Conservation (phyloP, 2,329 filamentous ascomycete genomes). For the Orbilia ellipsospora region DNA sequence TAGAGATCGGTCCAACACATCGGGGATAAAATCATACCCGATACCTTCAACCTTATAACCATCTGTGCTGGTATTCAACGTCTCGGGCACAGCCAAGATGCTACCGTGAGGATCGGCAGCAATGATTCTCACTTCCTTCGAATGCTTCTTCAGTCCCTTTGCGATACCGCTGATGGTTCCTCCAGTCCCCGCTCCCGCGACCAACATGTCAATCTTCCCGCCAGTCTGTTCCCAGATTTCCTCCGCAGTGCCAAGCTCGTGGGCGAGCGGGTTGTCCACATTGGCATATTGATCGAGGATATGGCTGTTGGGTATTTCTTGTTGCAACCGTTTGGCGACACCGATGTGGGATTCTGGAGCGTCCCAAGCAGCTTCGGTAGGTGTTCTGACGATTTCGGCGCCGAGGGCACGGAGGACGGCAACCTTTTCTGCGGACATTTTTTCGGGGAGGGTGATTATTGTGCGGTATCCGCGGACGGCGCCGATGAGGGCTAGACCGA, state of each 20-base stretch:
- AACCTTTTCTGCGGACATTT: constrained; percentile 99
- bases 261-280: constrained; percentile 87
- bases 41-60: constrained; percentile 98
- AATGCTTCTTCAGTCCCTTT: constrained; percentile 84
- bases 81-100: constrained; percentile 83
- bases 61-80: constrained; percentile 81
- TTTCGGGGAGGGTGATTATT: constrained; percentile 98
- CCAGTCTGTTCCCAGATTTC: constrained; percentile 94
- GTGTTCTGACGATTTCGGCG: constrained; percentile 96
- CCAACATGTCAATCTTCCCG: constrained; percentile 81
- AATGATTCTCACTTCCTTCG: constrained; percentile 83
- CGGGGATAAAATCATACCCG: constrained; percentile 97
- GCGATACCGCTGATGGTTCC: constrained; percentile 94
- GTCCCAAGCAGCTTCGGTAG: constrained; percentile 94
- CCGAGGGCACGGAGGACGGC: constrained; percentile 91
- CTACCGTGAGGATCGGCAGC: constrained; percentile 93
- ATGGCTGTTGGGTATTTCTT: constrained; percentile 95
- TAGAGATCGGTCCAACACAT: constrained; percentile 81
- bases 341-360: constrained; percentile 96
- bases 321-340: constrained; percentile 86
- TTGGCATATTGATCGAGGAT: constrained; percentile 98
- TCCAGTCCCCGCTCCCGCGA: constrained; percentile 93
- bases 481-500: constrained; percentile 90
- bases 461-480: constrained; percentile 98
- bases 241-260: constrained; percentile 93